Conservation (phyloP, 106 monocot genomes). For the Amphibolis antarctica region DNA sequence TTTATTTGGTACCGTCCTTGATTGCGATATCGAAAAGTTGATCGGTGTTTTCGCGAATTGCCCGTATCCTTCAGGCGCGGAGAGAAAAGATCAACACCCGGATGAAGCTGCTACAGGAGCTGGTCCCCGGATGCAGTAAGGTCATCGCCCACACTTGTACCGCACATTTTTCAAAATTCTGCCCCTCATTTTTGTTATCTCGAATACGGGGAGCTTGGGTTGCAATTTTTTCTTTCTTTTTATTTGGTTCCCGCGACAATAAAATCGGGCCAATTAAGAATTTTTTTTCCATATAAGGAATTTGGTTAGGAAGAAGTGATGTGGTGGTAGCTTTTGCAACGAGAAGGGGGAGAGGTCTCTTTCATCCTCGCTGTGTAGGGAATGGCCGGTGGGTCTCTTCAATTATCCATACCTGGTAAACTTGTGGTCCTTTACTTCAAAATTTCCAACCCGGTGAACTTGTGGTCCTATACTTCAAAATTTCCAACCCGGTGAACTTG, state of each 20-base stretch:
- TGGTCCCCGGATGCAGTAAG: slow-evolving; percentile 95
- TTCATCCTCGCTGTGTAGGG: neutral
- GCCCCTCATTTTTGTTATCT: neutral
- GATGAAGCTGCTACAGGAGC: slow-evolving; percentile 93
- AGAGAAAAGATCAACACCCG: slow-evolving; percentile 93
- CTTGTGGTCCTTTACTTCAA: neutral
- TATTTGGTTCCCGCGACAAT: too few relatives aligned
- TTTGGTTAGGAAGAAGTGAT: too few relatives aligned
- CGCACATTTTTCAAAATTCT: neutral
- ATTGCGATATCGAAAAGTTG: too few relatives aligned
- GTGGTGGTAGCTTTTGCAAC: neutral
- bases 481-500: neutral
- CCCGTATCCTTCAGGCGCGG: slow-evolving; percentile 52
- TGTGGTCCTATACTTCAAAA: too few relatives aligned
- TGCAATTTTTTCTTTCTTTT: too few relatives aligned
- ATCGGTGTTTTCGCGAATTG: neutral
- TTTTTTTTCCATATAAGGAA: too few relatives aligned
- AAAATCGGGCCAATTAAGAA: too few relatives aligned
- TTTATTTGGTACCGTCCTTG: neutral
- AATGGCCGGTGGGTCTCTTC: neutral
- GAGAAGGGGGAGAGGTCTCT: neutral
- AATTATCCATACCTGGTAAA: neutral
- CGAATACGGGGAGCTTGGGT: neutral
- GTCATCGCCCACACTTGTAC: too few relatives aligned
- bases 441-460: neutral